These are phyloP conservation scores for Aureobasidium sp. DNA, from an alignment of 2,329 filamentous ascomycete genomes.

Conservation along the genomic window DNA sequence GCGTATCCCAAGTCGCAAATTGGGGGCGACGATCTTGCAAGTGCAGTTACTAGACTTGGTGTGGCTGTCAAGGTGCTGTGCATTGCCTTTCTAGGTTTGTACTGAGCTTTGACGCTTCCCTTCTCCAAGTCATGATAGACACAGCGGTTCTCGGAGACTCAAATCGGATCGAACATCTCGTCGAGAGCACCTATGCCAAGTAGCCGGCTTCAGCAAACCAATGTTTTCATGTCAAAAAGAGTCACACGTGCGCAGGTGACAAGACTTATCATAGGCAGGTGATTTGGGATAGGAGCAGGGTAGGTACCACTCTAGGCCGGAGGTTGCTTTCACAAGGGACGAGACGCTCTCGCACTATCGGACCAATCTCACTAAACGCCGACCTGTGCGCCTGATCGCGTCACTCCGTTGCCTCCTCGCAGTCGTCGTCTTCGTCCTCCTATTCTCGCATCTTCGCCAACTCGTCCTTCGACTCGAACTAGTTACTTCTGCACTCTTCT, in stretches of 20 bases:
- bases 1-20: not conserved
- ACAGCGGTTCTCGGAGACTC: not conserved
- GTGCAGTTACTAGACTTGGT: not conserved
- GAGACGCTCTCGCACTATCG: not conserved
- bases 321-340: not conserved
- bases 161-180: too few relatives aligned
- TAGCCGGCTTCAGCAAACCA: not conserved
- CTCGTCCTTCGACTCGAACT: not conserved
- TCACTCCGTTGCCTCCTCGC: not conserved
- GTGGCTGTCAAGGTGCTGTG: not conserved
- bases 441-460: constrained; percentile 7
- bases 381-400: constrained; percentile 8
- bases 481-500: not conserved
- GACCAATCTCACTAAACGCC: constrained; percentile 8
- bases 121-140: not conserved
- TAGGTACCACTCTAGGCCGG: not conserved
- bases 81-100: not conserved
- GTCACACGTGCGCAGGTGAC: not conserved
- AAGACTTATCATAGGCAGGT: not conserved
- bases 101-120: not conserved
- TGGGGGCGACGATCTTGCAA: not conserved
- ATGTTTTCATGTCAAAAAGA: not conserved
- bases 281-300: not conserved
- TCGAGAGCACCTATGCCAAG: not conserved
- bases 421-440: not conserved